Evolutionary conservation across 225 moss, liverwort and hornwort genomes (phyloP), one percentile per base, ranked within the genome.

Genomic region (Takakia lepidozioides): DNA sequence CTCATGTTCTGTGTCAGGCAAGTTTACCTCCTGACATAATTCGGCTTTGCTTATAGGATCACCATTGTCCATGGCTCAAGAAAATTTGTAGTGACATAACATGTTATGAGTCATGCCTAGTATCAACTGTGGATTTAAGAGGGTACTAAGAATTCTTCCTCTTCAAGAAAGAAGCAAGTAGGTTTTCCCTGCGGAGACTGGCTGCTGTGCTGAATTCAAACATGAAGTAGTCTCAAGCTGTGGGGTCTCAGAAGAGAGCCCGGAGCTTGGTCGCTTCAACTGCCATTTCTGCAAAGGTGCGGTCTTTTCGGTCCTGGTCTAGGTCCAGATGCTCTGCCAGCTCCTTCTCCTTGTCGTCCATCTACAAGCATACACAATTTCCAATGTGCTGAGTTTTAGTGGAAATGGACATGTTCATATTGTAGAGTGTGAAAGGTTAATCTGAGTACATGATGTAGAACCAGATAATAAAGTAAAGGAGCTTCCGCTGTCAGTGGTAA

Each of bases 281-380:
- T 10, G 82, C 75, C 98, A 98, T 91, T 49, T 82, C 81, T 37
- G 75, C 61, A 39, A 66, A 66, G 28, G 71, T 81, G 38, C 87
- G 80, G 59, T 98, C 83, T 69, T 85, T 85, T 40, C 85, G 82
- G 27, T 83, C 82, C 46, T 85, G 59, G 45, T 98, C 91, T 69
- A 91, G 63, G 41, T 87, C 67, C 46, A 95, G 68, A 42, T 77
- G 77, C 51, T 80, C 71, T 37, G 63, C 52, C n/a, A 91, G 70
- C 50, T 87, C 71, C 56, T 74, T 73, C 59, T 98, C 95, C 59
- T 85, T 87, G 51, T 68, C 76, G 43, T 98, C 87, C 57, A 98
- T 70, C 98, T 98, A 49, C 49, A 26, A 51, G 6, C n/a, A 16
- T n/a, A 16, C 10, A 43, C n/a, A 20, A 8, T 8, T 8, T n/a